phyloP scores from a whole-genome alignment of 2,329 filamentous ascomycete species.

The Reticulascus tulasneorum region DNA sequence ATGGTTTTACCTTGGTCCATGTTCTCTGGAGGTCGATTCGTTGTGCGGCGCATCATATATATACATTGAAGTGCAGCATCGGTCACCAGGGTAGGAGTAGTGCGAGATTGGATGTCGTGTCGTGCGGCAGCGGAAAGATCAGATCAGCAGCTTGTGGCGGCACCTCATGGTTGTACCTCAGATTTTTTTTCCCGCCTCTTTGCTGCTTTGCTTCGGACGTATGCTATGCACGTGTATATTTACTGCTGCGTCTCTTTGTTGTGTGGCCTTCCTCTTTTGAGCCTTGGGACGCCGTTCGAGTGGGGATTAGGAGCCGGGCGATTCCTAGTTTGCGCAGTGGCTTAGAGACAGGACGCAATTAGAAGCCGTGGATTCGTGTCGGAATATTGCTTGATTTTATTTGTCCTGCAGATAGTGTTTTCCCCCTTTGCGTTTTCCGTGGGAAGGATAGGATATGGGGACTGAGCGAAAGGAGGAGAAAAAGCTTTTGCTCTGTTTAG shows the following conservation, averaged over 20 bases:
- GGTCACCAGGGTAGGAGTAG: slow-evolving; percentile 5
- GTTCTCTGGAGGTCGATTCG: slow-evolving; percentile 2
- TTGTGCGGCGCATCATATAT: slow-evolving; percentile 9
- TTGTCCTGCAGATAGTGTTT: too few relatives aligned
- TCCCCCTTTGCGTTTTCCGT: too few relatives aligned
- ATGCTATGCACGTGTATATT: slow-evolving; percentile 8
- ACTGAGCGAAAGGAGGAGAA: not conserved
- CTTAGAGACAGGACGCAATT: too few relatives aligned
- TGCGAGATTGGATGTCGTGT: slow-evolving; percentile 5
- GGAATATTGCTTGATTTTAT: too few relatives aligned
- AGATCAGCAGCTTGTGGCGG: slow-evolving; percentile 9
- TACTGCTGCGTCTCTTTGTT: slow-evolving; percentile 7
- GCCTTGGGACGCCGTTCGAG: too few relatives aligned
- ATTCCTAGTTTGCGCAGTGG: too few relatives aligned
- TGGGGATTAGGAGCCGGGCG: too few relatives aligned
- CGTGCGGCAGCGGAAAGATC: slow-evolving; percentile 6
- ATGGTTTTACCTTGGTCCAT: slow-evolving; percentile 8
- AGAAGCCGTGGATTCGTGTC: too few relatives aligned
- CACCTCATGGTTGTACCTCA: too few relatives aligned
- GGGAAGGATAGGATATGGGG: not conserved
- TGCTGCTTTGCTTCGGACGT: slow-evolving; percentile 6
- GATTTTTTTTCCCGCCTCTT: too few relatives aligned
- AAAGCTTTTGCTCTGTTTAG: slow-evolving; percentile 4
- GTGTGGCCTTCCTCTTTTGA: slow-evolving; percentile 2
- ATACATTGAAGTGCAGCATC: slow-evolving; percentile 6